phyloP scores from a whole-genome alignment of 768 basidiomycete genomes.

The Agaricus sinodeliciosus region DNA sequence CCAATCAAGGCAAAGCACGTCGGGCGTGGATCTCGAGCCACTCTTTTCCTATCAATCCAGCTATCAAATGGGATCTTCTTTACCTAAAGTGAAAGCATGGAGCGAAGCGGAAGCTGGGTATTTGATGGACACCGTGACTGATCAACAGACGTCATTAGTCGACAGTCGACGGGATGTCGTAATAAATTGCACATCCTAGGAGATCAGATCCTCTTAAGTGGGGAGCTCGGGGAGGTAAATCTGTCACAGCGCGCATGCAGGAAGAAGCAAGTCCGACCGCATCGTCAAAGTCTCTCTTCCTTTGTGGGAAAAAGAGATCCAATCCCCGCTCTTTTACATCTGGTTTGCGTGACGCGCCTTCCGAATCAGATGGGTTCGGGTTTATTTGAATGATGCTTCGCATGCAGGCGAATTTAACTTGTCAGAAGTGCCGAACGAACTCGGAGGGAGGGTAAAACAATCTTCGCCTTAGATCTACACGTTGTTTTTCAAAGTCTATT shows the following conservation, averaged over 20 bases:
- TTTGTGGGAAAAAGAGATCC: neutral
- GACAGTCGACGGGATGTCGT: conserved; percentile 7
- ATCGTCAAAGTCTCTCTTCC: conserved; percentile 3
- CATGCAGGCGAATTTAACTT: conserved; percentile 1
- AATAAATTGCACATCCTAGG: conserved; percentile 2
- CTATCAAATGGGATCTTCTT: neutral
- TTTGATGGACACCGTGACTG: neutral
- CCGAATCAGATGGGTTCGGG: neutral
- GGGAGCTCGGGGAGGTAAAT: neutral
- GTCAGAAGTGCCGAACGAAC: neutral
- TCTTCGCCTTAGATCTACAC: neutral
- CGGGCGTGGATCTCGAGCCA: neutral
- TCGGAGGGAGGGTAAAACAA: neutral
- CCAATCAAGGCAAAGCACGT: neutral
- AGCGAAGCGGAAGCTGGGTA: neutral
- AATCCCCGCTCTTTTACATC: neutral
- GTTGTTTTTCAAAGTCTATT: neutral
- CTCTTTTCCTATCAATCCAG: neutral
- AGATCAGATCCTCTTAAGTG: conserved; percentile 3
- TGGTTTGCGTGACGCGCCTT: neutral
- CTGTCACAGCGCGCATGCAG: neutral
- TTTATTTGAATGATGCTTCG: neutral
- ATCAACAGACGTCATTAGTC: too few species aligned
- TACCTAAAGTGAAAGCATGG: neutral
- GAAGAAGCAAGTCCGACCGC: conserved; percentile 4